Base-by-base conservation (phyloP, 192 early-diverging fungal genomes). In the Podochytrium sp. region DNA sequence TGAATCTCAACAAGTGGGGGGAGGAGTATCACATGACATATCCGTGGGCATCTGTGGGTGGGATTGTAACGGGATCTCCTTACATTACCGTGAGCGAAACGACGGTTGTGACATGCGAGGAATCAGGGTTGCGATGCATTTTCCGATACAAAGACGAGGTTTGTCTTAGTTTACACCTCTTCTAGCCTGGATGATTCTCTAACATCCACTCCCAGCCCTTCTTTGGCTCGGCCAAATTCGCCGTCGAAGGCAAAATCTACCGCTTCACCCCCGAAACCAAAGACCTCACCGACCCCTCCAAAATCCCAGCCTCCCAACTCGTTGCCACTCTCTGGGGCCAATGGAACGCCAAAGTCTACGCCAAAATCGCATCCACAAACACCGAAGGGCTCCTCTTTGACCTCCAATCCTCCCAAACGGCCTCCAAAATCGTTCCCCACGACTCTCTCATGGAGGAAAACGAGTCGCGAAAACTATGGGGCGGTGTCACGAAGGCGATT, bases 81-180 rank as follows among this genome's bases (percentile, higher is more conserved):
- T 89, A 90, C 67, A 82, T 90, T 61, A 83, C 84, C 49, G 76
- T 92, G 52, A 68, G 79, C 65, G 92, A 91, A 42, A 71, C 29
- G 62, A 86, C 85, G 72, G 77, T 85, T 47, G 83, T 93, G 40
- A 83, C 84, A 3, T 93, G 92, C 73, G 80, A 82, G 6, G 81
- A 89, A 57, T 86, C 88, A 30, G 82, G 82, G 27, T 75, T 93
- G 52, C 86, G 86, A 33, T 77, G 86, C 38, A 76, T 91, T 20
- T 62, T 92, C 34, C 82, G 86, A 74, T 93, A 91, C 76, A 93
- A 92, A 74, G 90, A 91, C 61, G 92, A 92, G 43, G 43, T 47
- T 47, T 47, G 43, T 47, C 7, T 47, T 47, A 47, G 7, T 20
- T 7, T 47, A 20, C 20, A 12, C 20, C 20, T 47, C 20, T 47